Evolutionary conservation across 768 basidiomycete species (phyloP), one percentile per base, ranked within the genome.

Genomic region (Hypsizygus marmoreus): DNA sequence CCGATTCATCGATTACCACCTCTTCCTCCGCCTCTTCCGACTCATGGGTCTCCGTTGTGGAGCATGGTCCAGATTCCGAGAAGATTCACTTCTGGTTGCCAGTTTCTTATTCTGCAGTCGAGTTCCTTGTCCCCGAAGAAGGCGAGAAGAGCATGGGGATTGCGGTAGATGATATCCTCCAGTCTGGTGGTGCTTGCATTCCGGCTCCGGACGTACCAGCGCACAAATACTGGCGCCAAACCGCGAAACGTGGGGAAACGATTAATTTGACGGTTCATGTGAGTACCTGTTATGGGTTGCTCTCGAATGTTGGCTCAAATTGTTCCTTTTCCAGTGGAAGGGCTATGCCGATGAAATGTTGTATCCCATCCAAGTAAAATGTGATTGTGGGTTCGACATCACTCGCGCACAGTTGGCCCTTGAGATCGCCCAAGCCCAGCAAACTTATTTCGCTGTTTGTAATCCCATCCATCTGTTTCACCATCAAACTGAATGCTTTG

Each of bases 321-420:
- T 22, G 40, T 14, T 30, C 13, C 17, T 16, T 8, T 7, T 29
- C 1, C 17, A 47, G 38, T 40, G 38, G 38, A 40, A 40, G 16
- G 45, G 45, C 12, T 31, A 47, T 16, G 1, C 13, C 2, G 24
- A 47, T 2, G 36, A 40, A 19, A 31, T 38, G 23, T 1, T 40
- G 7, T 47, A 40, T 14, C 38, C 38, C 6, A 40, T 47, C 23
- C 8, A 20, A 10, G 45, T 40, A 4, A 47, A 47, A 14, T 40
- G 45, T 30, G 13, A 33, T 11, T 47, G 38, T 17, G 38, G 38
- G 23, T 47, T 40, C 39, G 16, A 20, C 12, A 47, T 47, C 29
- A 22, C 31, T 10, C 30, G 45, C 4, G 22, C 31, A 30, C 38
- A 47, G 30, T 39, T 47, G 5, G 45, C 31, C 4, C 37, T 47